phyloP scores from a whole-genome alignment of 2,329 filamentous ascomycete genomes.

The Curvularia spicifera region DNA sequence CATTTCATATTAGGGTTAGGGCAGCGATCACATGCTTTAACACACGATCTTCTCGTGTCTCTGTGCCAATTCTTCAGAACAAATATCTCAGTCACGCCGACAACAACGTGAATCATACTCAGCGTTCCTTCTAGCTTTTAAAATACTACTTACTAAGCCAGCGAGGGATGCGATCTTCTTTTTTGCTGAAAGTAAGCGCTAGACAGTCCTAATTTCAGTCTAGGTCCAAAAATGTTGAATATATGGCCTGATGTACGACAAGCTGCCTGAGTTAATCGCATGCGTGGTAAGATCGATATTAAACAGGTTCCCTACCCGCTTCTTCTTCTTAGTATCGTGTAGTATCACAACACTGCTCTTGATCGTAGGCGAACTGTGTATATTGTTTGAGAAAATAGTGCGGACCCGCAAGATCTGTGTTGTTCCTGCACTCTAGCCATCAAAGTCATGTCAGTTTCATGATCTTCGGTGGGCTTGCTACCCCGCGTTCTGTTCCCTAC shows the following conservation, averaged over 20 bases:
- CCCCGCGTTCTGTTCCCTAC: slow-evolving; percentile 2
- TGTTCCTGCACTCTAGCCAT: not conserved
- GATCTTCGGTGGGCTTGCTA: slow-evolving; percentile 2
- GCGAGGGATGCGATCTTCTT: not conserved
- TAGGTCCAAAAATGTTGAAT: not conserved
- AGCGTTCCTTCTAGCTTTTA: not conserved
- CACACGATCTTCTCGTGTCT: not conserved
- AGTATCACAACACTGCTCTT: too few species aligned
- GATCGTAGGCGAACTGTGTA: too few species aligned
- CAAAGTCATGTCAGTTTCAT: not conserved
- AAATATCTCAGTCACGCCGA: not conserved
- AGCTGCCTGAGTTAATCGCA: not conserved
- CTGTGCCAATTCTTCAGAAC: not conserved
- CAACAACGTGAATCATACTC: not conserved
- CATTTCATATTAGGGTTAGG: not conserved
- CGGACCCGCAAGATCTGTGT: not conserved
- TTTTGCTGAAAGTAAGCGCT: not conserved
- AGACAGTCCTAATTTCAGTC: too few species aligned
- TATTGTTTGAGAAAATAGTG: not conserved
- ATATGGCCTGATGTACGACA: not conserved
- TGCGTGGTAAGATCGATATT: not conserved
- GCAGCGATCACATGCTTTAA: not conserved
- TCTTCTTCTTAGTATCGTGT: not conserved
- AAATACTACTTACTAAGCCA: not conserved
- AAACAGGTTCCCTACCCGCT: not conserved